phyloP scores from a whole-genome alignment of 2,329 filamentous ascomycete genomes.

The Exophiala aquamarina region DNA sequence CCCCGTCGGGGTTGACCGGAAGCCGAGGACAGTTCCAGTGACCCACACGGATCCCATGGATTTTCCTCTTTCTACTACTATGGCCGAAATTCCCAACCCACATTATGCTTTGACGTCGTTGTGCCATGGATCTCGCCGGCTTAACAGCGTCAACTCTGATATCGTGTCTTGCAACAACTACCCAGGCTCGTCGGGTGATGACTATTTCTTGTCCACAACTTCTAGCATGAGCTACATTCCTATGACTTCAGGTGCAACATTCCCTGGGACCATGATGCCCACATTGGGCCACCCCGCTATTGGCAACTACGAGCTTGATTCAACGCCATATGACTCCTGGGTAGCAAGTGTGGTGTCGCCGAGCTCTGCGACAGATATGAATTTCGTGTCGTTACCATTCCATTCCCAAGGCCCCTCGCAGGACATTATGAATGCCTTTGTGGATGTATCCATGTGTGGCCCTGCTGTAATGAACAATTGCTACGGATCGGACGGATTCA shows the following conservation, averaged over 20 bases:
- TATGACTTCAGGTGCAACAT: background rate
- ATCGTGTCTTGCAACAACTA: constrained; percentile 12
- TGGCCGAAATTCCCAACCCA: constrained; percentile 15
- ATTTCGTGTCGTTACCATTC: constrained; percentile 10
- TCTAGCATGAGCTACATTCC: background rate
- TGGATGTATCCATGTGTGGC: constrained; percentile 15
- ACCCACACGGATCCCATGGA: constrained; percentile 14
- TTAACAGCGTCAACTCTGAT: constrained; percentile 4
- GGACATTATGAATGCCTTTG: constrained; percentile 14
- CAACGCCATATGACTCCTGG: constrained; percentile 17
- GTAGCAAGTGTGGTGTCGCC: constrained; percentile 12
- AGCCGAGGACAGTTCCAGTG: constrained; percentile 21
- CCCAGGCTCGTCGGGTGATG: constrained; percentile 11
- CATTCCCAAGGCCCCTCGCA: constrained; percentile 11
- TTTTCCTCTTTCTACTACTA: constrained; percentile 13
- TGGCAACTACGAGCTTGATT: constrained; percentile 12
- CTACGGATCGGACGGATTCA: constrained; percentile 6
- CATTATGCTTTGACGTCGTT: constrained; percentile 22
- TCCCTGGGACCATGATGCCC: background rate
- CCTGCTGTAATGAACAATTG: constrained; percentile 13
- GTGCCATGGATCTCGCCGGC: constrained; percentile 11
- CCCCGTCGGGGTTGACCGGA: constrained; percentile 6
- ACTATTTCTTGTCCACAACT: constrained; percentile 5
- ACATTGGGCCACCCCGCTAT: background rate
- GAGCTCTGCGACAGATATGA: constrained; percentile 10